Evolutionary conservation across 352 stramenopile genomes (phyloP).

Genomic region (Phytophthora macrochlamydospora): DNA sequence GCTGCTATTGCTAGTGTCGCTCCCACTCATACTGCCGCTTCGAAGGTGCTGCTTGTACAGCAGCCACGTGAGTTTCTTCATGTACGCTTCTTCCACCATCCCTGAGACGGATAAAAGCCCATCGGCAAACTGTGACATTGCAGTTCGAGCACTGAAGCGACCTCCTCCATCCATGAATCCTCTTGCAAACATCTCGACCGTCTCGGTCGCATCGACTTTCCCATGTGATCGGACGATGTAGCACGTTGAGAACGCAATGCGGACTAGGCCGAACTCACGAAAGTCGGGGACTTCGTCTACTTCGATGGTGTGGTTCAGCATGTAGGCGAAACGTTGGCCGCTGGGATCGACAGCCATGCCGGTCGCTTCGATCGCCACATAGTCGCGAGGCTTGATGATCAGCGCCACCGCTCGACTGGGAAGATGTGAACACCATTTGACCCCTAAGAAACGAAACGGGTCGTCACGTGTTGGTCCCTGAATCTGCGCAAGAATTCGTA

Average conservation of each 20-base stretch:
- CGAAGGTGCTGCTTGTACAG: constrained; percentile 33
- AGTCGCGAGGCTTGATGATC: constrained; percentile 56
- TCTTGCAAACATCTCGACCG: constrained; percentile 38
- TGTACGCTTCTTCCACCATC: constrained; percentile 42
- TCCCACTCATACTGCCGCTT: constrained; percentile 15
- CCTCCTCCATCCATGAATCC: constrained; percentile 42
- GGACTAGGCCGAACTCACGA: constrained; percentile 26
- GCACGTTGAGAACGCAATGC: constrained; percentile 37
- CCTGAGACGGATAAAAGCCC: constrained; percentile 22
- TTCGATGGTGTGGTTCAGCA: constrained; percentile 42
- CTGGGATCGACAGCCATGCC: constrained; percentile 46
- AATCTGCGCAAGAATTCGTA: constrained; percentile 28
- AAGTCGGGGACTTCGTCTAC: constrained; percentile 40
- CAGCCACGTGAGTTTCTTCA: constrained; percentile 56
- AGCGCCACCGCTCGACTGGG: constrained; percentile 17
- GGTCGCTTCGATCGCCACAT: constrained; percentile 54
- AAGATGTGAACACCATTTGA: constrained; percentile 48
- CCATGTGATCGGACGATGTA: constrained; percentile 33
- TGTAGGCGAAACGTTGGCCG: constrained; percentile 34
- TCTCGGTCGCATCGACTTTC: constrained; percentile 5
- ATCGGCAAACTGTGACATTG: constrained; percentile 30
- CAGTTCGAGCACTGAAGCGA: constrained; percentile 32
- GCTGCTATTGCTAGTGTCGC: constrained; percentile 17
- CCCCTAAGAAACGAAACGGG: constrained; percentile 49
- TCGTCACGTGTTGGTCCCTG: constrained; percentile 28